Conservation (phyloP, 1,284 basidiomycete species). For the Stygiomarasmius scandens region DNA sequence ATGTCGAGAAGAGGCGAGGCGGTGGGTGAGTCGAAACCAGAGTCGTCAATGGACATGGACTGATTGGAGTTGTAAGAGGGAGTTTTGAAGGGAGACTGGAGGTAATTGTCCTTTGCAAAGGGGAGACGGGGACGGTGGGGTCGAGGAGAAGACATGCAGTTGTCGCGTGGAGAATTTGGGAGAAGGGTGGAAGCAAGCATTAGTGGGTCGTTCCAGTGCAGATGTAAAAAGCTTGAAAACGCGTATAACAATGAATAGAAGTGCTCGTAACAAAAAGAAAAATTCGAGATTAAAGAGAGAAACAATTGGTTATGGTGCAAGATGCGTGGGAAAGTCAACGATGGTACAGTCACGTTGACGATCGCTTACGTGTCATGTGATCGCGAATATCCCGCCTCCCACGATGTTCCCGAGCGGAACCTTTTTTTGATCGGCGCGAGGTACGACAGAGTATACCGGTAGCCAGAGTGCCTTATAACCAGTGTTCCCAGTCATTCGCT, state of each 20-base stretch:
- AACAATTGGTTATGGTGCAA: no score
- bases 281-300: neutral
- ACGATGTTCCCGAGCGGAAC: no score
- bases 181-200: slow-evolving; percentile 48
- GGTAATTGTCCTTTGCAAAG: slow-evolving; percentile 50
- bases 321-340: neutral
- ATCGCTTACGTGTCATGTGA: no score
- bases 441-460: no score
- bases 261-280: neutral
- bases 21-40: slow-evolving; percentile 39
- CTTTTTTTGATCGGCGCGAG: no score
- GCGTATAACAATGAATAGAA: neutral
- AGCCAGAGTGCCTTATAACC: neutral
- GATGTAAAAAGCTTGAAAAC: neutral
- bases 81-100: slow-evolving; percentile 55
- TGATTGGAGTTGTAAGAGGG: slow-evolving; percentile 39
- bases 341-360: neutral
- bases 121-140: slow-evolving; percentile 43
- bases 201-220: slow-evolving; percentile 17
- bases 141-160: slow-evolving; percentile 56
- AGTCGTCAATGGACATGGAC: slow-evolving; percentile 35
- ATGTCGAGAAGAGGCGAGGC: slow-evolving; percentile 35
- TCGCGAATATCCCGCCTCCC: no score
- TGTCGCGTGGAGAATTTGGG: slow-evolving; percentile 39
- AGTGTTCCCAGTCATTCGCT: neutral